Percentiles rank a stretch among this genome's conserved stretches.
phyloP scores from a whole-genome alignment of 495 filamentous ascomycete species.

The Penicillium macrosclerotiorum region DNA sequence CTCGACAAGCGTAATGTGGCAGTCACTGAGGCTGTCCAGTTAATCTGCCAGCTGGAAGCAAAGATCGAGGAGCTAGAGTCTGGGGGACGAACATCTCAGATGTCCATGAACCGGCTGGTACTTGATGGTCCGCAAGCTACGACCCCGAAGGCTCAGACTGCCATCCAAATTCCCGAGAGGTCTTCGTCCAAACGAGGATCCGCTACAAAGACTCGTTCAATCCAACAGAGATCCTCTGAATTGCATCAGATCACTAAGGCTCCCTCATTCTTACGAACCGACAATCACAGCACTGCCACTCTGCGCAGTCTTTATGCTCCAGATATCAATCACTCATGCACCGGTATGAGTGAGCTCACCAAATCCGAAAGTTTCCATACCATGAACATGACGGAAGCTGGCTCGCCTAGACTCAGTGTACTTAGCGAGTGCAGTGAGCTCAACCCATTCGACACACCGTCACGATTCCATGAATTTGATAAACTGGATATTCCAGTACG shows the following conservation, averaged over 20 bases:
- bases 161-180: conserved; percentile 40
- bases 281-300: conserved; percentile 59
- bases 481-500: conserved; percentile 35
- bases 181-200: conserved; percentile 36
- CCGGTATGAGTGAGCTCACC: conserved; percentile 29
- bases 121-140: conserved; percentile 24
- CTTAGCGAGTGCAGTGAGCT: conserved; percentile 79
- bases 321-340: conserved; percentile 39
- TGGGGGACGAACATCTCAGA: conserved; percentile 18
- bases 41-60: conserved; percentile 74
- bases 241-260: conserved; percentile 46
- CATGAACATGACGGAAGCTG: conserved; percentile 32
- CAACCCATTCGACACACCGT: conserved; percentile 53
- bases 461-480: conserved; percentile 24
- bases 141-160: conserved; percentile 26
- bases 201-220: conserved; percentile 6
- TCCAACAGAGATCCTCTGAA: conserved; percentile 20
- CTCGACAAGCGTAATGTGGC: conserved; percentile 75
- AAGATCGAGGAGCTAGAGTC: conserved; percentile 56
- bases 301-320: conserved; percentile 63
- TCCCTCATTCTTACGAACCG: conserved; percentile 66
- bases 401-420: conserved; percentile 68
- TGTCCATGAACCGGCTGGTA: conserved; percentile 25
- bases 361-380: conserved; percentile 40
- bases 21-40: conserved; percentile 74